Conservation (phyloP, 78 protist genomes). For the Dictyostelium intermedium region DNA sequence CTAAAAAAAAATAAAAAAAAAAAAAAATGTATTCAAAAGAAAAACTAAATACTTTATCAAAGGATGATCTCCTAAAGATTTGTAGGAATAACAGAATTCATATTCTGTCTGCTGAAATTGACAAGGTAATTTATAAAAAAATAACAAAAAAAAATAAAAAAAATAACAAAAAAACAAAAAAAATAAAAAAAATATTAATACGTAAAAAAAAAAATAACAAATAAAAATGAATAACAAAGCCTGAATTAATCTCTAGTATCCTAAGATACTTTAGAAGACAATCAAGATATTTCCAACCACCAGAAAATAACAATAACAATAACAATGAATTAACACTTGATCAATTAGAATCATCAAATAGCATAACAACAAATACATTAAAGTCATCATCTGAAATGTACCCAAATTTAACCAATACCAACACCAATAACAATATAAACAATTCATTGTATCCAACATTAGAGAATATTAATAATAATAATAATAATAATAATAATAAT, state of each 20-base stretch:
- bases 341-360: constrained; percentile 5
- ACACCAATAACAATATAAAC: not conserved
- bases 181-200: not conserved
- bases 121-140: not conserved
- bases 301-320: not conserved
- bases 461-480: not conserved
- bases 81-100: constrained; percentile 19
- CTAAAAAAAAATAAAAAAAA: not conserved
- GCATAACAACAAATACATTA: not conserved
- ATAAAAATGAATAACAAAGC: not conserved
- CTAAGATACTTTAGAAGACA: constrained; percentile 16
- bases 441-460: not conserved
- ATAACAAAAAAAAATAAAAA: not conserved
- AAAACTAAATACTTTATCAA: not conserved
- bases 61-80: constrained; percentile 10
- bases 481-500: too few relatives aligned
- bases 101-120: not conserved
- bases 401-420: not conserved
- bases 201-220: not conserved
- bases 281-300: constrained; percentile 9
- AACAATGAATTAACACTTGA: not conserved
- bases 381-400: not conserved
- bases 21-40: constrained; percentile 38
- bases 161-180: not conserved
- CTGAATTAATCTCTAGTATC: constrained; percentile 1